These are phyloP conservation scores for Nemania sp. DNA, from an alignment of 2,329 filamentous ascomycete species.

Conservation along the genomic window DNA sequence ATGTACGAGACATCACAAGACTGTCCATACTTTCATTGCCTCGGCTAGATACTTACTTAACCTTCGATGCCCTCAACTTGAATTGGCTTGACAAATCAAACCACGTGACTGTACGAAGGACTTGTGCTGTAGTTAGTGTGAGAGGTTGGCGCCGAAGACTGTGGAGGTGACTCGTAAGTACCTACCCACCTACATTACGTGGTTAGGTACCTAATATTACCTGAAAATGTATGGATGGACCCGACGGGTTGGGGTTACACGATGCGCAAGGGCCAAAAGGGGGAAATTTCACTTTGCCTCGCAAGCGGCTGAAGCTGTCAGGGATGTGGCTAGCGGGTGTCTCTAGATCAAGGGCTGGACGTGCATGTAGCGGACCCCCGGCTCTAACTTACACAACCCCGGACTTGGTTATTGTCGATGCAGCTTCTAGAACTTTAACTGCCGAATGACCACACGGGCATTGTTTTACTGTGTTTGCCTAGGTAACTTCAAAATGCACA, in stretches of 20 bases:
- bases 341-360: neutral
- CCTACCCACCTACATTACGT: too few relatives aligned
- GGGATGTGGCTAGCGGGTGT: conserved; percentile 19
- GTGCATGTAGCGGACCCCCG: conserved; percentile 18
- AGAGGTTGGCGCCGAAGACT: too few relatives aligned
- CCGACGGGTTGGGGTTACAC: neutral
- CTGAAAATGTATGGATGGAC: too few relatives aligned
- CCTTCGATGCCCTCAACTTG: too few relatives aligned
- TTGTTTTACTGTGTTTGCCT: neutral
- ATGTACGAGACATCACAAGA: too few relatives aligned
- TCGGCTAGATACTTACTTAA: too few relatives aligned
- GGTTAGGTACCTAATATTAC: neutral
- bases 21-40: too few relatives aligned
- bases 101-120: too few relatives aligned
- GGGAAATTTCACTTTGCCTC: conserved; percentile 24
- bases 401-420: conserved; percentile 19
- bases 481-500: neutral
- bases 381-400: conserved; percentile 14
- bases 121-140: too few relatives aligned
- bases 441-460: conserved; percentile 15
- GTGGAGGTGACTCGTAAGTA: too few relatives aligned
- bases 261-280: conserved; percentile 21
- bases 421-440: conserved; percentile 29
- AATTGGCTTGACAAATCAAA: too few relatives aligned
- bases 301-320: conserved; percentile 20